Percentiles rank a stretch among this genome's conserved stretches.
These are phyloP conservation scores for Blastomyces parvus DNA, from an alignment of 2,329 filamentous ascomycete genomes.

Conservation along the genomic window DNA sequence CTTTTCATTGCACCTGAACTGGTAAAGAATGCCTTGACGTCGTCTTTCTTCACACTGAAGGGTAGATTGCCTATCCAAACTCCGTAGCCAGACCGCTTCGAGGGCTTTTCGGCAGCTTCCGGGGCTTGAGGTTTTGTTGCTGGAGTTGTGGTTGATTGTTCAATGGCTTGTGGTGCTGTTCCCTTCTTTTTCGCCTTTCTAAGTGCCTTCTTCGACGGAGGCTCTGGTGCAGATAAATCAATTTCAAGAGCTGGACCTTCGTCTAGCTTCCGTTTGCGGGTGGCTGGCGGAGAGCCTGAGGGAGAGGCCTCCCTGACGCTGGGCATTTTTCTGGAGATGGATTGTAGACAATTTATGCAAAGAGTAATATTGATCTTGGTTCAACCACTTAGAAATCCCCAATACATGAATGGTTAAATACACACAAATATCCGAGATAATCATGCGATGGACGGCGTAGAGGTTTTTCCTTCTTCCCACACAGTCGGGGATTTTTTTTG, in stretches of 20 bases:
- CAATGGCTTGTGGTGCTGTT: not conserved
- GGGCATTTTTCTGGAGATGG: slow-evolving; percentile 5
- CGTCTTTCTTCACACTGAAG: slow-evolving; percentile 66
- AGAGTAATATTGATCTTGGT: not conserved
- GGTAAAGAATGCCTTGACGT: slow-evolving; percentile 71
- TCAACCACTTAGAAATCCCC: not conserved
- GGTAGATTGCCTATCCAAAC: slow-evolving; percentile 95
- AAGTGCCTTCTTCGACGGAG: slow-evolving; percentile 86
- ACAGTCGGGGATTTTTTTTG: not conserved
- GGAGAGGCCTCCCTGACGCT: slow-evolving; percentile 8
- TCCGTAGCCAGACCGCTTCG: slow-evolving; percentile 63
- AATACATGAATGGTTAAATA: not conserved
- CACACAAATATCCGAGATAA: not conserved
- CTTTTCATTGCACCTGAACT: slow-evolving; percentile 56
- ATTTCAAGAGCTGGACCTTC: slow-evolving; percentile 65
- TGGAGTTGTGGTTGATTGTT: slow-evolving; percentile 19
- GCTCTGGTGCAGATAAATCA: slow-evolving; percentile 79
- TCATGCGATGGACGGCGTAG: too few species aligned
- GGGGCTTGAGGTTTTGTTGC: slow-evolving; percentile 30
- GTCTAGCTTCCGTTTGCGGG: slow-evolving; percentile 57
- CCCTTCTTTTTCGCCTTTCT: slow-evolving; percentile 71
- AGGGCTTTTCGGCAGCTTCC: slow-evolving; percentile 10
- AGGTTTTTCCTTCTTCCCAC: not conserved
- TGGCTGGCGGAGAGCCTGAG: not conserved
- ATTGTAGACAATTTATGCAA: not conserved